Conservation (phyloP, 1,284 basidiomycete genomes). For the Boletus albobrunnescens region DNA sequence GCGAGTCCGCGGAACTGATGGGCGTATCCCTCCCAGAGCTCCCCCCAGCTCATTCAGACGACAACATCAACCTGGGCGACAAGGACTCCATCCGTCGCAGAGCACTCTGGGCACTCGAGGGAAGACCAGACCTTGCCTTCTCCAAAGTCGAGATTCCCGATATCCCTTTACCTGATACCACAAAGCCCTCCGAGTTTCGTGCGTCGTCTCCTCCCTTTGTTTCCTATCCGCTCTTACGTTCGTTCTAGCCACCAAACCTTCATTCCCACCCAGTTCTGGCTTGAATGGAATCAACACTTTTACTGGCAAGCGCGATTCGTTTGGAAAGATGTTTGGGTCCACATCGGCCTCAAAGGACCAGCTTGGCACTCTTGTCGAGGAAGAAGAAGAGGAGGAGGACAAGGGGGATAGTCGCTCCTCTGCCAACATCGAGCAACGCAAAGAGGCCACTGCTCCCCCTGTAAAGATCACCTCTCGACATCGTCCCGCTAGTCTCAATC, state of each 20-base stretch:
- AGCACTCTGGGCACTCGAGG: conserved; percentile 75
- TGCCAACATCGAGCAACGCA: conserved; percentile 7
- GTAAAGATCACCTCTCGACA: conserved; percentile 42
- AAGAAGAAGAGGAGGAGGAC: conserved; percentile 76
- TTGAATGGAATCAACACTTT: conserved; percentile 39
- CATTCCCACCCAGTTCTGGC: conserved; percentile 47
- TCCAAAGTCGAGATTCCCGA: conserved; percentile 79
- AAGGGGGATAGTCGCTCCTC: conserved; percentile 49
- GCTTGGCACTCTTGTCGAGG: conserved; percentile 71
- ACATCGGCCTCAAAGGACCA: conserved; percentile 67
- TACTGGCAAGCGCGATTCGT: conserved; percentile 70
- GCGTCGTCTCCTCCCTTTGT: conserved; percentile 29
- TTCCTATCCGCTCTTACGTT: conserved; percentile 1
- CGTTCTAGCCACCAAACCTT: conserved; percentile 46
- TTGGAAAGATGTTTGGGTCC: conserved; percentile 59
- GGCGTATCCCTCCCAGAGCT: conserved; percentile 65
- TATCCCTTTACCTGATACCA: conserved; percentile 52
- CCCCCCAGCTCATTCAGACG: conserved; percentile 51
- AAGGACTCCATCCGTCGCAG: conserved; percentile 74
- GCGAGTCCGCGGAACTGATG: conserved; percentile 81
- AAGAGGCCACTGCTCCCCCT: conserved; percentile 14
- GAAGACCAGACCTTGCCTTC: conserved; percentile 62
- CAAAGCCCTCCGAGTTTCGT: conserved; percentile 63
- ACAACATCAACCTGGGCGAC: conserved; percentile 65
- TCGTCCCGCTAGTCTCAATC: conserved; percentile 59